Base-by-base conservation (phyloP, 352 stramenopile genomes). In the Pythium angustatum region DNA sequence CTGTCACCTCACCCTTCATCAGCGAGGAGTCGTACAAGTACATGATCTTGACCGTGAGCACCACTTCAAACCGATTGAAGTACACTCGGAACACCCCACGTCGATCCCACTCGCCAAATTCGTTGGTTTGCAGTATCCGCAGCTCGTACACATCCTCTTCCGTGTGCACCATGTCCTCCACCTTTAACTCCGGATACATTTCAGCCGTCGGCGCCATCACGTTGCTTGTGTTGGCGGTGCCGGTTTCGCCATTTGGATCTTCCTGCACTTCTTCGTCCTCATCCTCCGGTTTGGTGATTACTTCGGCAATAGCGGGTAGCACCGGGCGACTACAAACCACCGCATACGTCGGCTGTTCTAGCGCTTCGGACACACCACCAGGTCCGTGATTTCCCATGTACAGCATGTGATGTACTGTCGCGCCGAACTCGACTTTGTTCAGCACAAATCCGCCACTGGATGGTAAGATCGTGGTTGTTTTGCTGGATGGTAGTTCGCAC, bases 121-220 rank as follows among this genome's bases (percentile, higher is more conserved):
- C 85, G 50, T 88, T 81, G 5, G 79, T 91, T 60, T 95, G 87
- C 14, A 95, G 69, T 43, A 95, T 67, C 5, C 83, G 87, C 28
- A 95, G 62, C 57, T 95, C 87, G 65, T 93, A 94, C 21, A 93
- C 80, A 31, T 95, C 83, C 66, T 95, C 87, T 54, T 90, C 82
- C 0, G 81, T 88, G 19, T 89, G 68, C 0, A 78, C 66, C 79
- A 93, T 83, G 5, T 87, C 66, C 30, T 91, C 79, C 9, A 88
- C 64, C 12, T 77, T 71, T 41, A 85, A 69, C 21, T 93, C 81
- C 1, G 85, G 78, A 33, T 91, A 93, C 82, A 92, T 84, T 49
- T 93, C 85, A 1, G 85, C 79, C 0, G 85, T 91, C 1, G 85
- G 85, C 7, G 85, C 83, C 85, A 91, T 91, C 19, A 91, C 73